Evolutionary conservation across 2,329 filamentous ascomycete genomes (phyloP).

Genomic region (Hypoxylon sp.): DNA sequence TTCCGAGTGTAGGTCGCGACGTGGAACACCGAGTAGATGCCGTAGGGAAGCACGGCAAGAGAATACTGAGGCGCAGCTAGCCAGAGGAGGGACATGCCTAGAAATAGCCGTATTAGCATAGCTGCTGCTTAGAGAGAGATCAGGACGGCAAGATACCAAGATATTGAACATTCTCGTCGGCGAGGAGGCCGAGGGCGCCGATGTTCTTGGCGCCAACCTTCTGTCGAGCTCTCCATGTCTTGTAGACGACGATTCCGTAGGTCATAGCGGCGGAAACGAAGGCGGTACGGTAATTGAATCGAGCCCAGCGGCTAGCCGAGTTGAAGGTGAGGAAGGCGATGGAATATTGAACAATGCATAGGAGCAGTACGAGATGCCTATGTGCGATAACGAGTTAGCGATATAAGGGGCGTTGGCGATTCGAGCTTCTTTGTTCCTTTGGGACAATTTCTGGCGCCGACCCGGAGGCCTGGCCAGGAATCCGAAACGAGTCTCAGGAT

Average conservation of each 20-base stretch:
- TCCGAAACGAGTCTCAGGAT: constrained; percentile 5
- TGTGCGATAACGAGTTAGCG: background rate
- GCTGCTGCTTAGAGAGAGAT: constrained; percentile 16
- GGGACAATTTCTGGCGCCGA: constrained; percentile 6
- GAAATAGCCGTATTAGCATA: constrained; percentile 6
- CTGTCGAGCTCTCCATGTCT: constrained; percentile 87
- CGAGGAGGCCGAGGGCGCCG: constrained; percentile 70
- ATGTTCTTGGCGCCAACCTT: constrained; percentile 73
- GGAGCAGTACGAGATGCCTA: constrained; percentile 86
- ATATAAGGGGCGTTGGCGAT: constrained; percentile 18
- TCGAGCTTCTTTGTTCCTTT: background rate
- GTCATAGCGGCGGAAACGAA: constrained; percentile 90
- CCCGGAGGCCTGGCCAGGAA: background rate
- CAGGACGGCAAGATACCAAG: constrained; percentile 69
- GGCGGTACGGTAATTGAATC: constrained; percentile 86
- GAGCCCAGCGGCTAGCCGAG: constrained; percentile 78
- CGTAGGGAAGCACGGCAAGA: constrained; percentile 90
- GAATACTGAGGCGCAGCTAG: constrained; percentile 89
- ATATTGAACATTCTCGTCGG: constrained; percentile 98
- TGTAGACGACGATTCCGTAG: constrained; percentile 98
- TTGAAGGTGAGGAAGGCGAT: constrained; percentile 91
- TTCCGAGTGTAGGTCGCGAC: constrained; percentile 95
- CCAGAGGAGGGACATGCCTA: constrained; percentile 92
- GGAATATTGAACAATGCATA: constrained; percentile 82
- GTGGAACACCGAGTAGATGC: constrained; percentile 98